Conservation (phyloP, 2,329 filamentous ascomycete genomes). For the Clathrospora elynae region DNA sequence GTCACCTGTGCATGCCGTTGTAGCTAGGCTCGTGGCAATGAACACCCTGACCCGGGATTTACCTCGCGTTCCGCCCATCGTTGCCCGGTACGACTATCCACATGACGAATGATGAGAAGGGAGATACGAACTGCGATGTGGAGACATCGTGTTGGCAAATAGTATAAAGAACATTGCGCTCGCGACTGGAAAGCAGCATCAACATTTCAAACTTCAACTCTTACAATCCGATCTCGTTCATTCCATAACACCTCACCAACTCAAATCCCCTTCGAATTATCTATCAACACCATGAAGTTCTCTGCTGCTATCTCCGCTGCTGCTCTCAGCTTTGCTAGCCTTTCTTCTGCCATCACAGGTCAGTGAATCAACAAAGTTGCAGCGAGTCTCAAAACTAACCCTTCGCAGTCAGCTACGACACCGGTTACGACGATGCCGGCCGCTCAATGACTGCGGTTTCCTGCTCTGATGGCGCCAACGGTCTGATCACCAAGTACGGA, state of each 20-base stretch:
- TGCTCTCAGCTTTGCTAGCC: conserved; percentile 35
- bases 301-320: conserved; percentile 29
- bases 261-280: conserved; percentile 3
- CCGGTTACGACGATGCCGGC: conserved; percentile 66
- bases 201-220: conserved; percentile 7
- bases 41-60: conserved; percentile 27
- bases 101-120: conserved; percentile 26
- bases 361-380: background rate
- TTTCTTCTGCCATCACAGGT: conserved; percentile 45
- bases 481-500: conserved; percentile 66
- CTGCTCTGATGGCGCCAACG: conserved; percentile 72
- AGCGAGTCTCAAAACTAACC: conserved; percentile 7
- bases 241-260: conserved; percentile 1
- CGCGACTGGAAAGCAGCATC: conserved; percentile 13
- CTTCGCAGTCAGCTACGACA: conserved; percentile 69
- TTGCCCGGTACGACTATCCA: conserved; percentile 24
- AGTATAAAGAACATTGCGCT: conserved; percentile 37
- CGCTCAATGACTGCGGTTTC: conserved; percentile 63
- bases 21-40: conserved; percentile 27
- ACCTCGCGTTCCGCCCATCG: conserved; percentile 28
- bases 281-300: conserved; percentile 42
- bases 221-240: too few relatives aligned
- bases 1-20: conserved; percentile 37
- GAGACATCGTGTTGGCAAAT: conserved; percentile 11
- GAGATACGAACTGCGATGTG: conserved; percentile 18